phyloP scores from a whole-genome alignment of 495 filamentous ascomycete genomes.

The Aspergillus baeticus region DNA sequence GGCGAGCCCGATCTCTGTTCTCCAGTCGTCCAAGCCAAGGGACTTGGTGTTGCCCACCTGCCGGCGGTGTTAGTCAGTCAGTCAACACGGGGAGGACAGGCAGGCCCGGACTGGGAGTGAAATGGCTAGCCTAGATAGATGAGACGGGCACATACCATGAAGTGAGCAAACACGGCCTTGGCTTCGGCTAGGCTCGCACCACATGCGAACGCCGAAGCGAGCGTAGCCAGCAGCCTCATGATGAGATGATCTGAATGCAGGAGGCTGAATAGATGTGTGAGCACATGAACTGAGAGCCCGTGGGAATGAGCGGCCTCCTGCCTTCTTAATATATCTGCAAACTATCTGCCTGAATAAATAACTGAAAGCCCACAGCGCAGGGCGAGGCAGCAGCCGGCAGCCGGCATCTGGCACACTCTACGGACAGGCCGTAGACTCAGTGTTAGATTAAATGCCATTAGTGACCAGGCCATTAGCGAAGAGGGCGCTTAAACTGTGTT shows the following conservation, averaged over 20 bases:
- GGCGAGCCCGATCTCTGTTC: conserved; percentile 56
- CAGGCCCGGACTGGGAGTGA: not conserved
- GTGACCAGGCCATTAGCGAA: too few relatives aligned
- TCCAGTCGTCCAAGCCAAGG: conserved; percentile 42
- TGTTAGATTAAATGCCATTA: too few relatives aligned
- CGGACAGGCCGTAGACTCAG: too few relatives aligned
- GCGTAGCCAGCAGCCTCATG: conserved; percentile 1
- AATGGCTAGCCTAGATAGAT: too few relatives aligned
- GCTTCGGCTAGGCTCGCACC: not conserved
- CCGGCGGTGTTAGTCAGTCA: not conserved
- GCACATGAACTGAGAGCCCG: too few relatives aligned
- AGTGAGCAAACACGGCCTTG: conserved; percentile 18
- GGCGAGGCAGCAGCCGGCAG: too few relatives aligned
- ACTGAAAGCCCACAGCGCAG: too few relatives aligned
- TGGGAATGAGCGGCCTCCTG: too few relatives aligned
- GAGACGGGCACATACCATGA: conserved; percentile 14
- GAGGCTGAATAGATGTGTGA: not conserved
- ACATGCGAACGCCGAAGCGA: conserved; percentile 1
- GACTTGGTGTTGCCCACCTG: conserved; percentile 10
- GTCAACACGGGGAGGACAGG: not conserved
- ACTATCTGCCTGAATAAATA: too few relatives aligned
- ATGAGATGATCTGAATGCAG: not conserved
- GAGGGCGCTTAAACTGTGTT: too few relatives aligned
- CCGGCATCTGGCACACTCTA: too few relatives aligned
- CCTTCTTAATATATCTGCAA: too few relatives aligned